phyloP scores from a whole-genome alignment of 768 basidiomycete species.

The Crepidotus variabilis region DNA sequence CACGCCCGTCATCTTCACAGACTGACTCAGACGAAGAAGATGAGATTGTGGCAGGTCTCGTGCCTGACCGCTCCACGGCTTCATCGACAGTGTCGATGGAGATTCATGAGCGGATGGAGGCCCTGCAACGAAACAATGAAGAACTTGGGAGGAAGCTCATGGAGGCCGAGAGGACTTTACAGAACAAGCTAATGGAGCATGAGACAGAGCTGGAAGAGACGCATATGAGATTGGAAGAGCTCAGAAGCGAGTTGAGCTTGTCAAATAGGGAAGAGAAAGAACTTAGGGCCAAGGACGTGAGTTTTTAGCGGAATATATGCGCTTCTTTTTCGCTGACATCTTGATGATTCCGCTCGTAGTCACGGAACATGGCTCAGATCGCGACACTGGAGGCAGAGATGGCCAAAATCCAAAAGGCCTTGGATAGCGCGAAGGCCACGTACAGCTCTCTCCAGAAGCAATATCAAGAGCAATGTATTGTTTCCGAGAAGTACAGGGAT shows the following conservation, averaged over 20 bases:
- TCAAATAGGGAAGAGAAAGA: slow-evolving; percentile 94
- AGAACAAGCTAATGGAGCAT: slow-evolving; percentile 67
- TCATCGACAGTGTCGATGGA: slow-evolving; percentile 70
- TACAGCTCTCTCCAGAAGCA: slow-evolving; percentile 81
- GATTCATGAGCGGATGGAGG: slow-evolving; percentile 68
- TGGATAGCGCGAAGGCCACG: slow-evolving; percentile 70
- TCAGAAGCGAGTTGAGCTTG: slow-evolving; percentile 68
- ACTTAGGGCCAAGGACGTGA: slow-evolving; percentile 79
- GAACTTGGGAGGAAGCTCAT: slow-evolving; percentile 74
- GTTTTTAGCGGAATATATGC: slow-evolving; percentile 10
- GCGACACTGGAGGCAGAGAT: slow-evolving; percentile 74
- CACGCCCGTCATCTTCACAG: slow-evolving; percentile 31
- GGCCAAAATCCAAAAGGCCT: slow-evolving; percentile 63
- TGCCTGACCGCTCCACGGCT: slow-evolving; percentile 54
- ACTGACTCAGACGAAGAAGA: slow-evolving; percentile 55
- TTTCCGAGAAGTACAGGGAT: slow-evolving; percentile 76
- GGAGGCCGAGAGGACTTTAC: slow-evolving; percentile 69
- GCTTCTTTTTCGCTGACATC: not conserved
- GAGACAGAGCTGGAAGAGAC: slow-evolving; percentile 83
- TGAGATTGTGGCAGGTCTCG: slow-evolving; percentile 49
- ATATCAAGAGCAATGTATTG: slow-evolving; percentile 83
- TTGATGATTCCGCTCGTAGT: slow-evolving; percentile 32
- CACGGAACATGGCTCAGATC: slow-evolving; percentile 65
- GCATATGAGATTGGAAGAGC: slow-evolving; percentile 73
- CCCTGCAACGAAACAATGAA: slow-evolving; percentile 65